Evolutionary conservation across 1,139 yeast species (phyloP).

Genomic region (Geotrichum reessii): DNA sequence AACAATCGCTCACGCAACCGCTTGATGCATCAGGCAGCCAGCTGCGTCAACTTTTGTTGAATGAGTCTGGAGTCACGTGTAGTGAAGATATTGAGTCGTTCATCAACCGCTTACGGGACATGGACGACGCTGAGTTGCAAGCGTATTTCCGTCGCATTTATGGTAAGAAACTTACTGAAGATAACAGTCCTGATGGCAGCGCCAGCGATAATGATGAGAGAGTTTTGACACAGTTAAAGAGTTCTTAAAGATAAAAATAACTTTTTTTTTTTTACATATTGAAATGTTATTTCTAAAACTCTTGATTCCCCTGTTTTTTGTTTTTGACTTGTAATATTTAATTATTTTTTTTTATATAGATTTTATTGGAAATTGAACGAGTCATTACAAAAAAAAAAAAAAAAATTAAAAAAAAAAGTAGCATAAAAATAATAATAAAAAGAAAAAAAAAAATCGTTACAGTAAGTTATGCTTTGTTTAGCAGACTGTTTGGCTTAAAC

Average conservation of each 20-base stretch:
- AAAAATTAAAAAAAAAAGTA: too few relatives aligned
- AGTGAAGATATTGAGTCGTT: slow-evolving; percentile 3
- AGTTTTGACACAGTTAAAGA: not conserved
- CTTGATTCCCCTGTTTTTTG: too few relatives aligned
- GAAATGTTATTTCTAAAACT: too few relatives aligned
- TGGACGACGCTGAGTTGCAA: slow-evolving; percentile 3
- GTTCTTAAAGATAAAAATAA: too few relatives aligned
- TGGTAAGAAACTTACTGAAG: not conserved
- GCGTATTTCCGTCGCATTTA: slow-evolving; percentile 1
- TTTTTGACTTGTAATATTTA: too few relatives aligned
- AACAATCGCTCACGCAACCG: not conserved
- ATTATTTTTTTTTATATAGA: too few relatives aligned
- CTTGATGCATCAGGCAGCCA: slow-evolving; percentile 1
- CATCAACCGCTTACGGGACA: not conserved
- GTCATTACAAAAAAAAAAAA: not conserved
- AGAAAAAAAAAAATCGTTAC: too few relatives aligned
- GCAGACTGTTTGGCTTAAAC: not conserved
- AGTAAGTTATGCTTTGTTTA: not conserved
- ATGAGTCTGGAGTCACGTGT: not conserved
- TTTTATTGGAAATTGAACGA: too few relatives aligned
- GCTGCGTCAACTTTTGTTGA: not conserved
- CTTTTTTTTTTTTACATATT: too few relatives aligned
- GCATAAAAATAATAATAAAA: too few relatives aligned
- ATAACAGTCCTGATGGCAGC: not conserved
- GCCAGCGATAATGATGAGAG: not conserved